These are phyloP conservation scores for Phlegmacium glaucopus DNA, from an alignment of 768 basidiomycete genomes.

Conservation along the genomic window DNA sequence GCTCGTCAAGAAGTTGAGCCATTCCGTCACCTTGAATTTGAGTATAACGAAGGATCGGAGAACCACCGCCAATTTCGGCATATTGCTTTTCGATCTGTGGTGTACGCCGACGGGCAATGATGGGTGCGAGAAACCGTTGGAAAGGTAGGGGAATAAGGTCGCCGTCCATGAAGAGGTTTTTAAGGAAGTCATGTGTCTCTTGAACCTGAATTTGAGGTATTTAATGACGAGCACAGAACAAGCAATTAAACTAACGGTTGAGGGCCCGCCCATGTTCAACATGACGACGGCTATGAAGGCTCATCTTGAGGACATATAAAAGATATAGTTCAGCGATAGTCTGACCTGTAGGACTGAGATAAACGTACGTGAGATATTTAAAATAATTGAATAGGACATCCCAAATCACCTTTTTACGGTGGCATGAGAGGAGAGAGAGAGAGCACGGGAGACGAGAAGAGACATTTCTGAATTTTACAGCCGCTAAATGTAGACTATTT, in stretches of 20 bases:
- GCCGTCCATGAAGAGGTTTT: slow-evolving; percentile 84
- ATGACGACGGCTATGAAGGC: slow-evolving; percentile 72
- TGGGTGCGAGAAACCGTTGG: slow-evolving; percentile 82
- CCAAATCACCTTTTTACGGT: slow-evolving; percentile 25
- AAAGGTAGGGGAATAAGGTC: slow-evolving; percentile 96
- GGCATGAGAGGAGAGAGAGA: slow-evolving; percentile 23
- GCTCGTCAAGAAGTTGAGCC: slow-evolving; percentile 87
- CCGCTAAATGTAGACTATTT: slow-evolving; percentile 11
- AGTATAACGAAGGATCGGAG: slow-evolving; percentile 92
- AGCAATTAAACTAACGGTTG: slow-evolving; percentile 56
- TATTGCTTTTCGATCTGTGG: slow-evolving; percentile 96
- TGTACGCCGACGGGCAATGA: slow-evolving; percentile 85
- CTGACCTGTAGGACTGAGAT: slow-evolving; percentile 61
- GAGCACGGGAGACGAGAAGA: slow-evolving; percentile 14
- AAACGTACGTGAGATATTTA: slow-evolving; percentile 10
- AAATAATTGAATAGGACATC: slow-evolving; percentile 3
- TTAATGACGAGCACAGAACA: slow-evolving; percentile 4
- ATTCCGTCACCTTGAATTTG: slow-evolving; percentile 85
- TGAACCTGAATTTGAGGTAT: slow-evolving; percentile 55
- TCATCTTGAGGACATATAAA: slow-evolving; percentile 13
- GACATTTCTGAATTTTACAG: slow-evolving; percentile 16
- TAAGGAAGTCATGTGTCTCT: slow-evolving; percentile 92
- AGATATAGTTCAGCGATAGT: slow-evolving; percentile 1
- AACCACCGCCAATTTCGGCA: slow-evolving; percentile 91
- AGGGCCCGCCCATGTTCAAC: slow-evolving; percentile 99